Conservation (phyloP, 371 early-diverging fungal species). For the Massospora cicadina region DNA sequence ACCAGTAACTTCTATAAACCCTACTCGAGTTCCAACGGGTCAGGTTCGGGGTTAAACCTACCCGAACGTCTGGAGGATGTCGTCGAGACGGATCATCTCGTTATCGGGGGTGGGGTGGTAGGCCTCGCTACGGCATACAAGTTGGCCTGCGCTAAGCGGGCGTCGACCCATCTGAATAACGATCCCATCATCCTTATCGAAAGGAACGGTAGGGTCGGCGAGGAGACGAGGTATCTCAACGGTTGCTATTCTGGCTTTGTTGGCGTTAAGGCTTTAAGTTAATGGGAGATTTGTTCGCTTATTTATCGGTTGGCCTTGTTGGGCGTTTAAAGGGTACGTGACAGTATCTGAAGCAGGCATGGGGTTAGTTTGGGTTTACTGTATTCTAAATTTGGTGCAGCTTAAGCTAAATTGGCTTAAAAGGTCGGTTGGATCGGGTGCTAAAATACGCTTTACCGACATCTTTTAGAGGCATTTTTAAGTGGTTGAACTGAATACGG, state of each 20-base stretch:
- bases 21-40: not conserved
- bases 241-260: not conserved
- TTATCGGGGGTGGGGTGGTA: conserved; percentile 66
- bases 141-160: not conserved
- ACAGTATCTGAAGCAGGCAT: too few relatives aligned
- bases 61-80: not conserved
- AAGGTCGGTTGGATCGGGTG: too few relatives aligned
- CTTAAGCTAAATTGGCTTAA: too few relatives aligned
- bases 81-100: conserved; percentile 36
- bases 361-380: too few relatives aligned
- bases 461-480: too few relatives aligned
- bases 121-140: conserved; percentile 43
- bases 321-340: too few relatives aligned
- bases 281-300: too few relatives aligned
- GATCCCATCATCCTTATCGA: conserved; percentile 1
- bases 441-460: too few relatives aligned
- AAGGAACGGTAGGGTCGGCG: conserved; percentile 5
- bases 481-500: too few relatives aligned
- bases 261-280: not conserved
- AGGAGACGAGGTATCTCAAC: conserved; percentile 9
- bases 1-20: too few relatives aligned
- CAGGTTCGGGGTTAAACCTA: not conserved
- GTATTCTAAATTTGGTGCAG: too few relatives aligned
- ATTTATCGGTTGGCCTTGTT: too few relatives aligned
- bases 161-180: not conserved